A percentile compares a stretch with the other conserved stretches of the same genome.
These are phyloP conservation scores for Mortierella sp. DNA, from an alignment of 371 early-diverging fungal species.

Conservation along the genomic window DNA sequence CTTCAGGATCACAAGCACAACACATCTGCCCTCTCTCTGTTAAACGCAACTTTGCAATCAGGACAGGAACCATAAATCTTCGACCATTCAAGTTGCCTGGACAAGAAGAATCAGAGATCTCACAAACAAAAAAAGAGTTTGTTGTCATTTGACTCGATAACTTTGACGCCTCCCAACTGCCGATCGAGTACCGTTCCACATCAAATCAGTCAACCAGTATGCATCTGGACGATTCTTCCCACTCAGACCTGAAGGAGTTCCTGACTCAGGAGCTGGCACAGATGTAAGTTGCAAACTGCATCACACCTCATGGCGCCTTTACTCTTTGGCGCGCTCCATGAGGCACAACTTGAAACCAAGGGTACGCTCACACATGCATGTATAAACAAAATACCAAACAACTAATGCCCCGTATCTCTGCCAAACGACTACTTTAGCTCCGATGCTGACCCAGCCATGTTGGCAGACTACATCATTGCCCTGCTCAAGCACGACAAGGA, in stretches of 20 bases:
- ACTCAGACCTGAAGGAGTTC: slow-evolving; percentile 60
- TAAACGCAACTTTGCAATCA: not conserved
- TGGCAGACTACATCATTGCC: slow-evolving; percentile 87
- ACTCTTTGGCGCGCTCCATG: not conserved
- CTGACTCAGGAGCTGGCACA: slow-evolving; percentile 64
- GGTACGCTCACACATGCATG: not conserved
- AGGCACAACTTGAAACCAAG: not conserved
- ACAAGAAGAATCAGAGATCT: not conserved
- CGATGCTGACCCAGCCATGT: slow-evolving; percentile 84
- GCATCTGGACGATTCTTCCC: slow-evolving; percentile 36
- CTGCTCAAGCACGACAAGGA: slow-evolving; percentile 78
- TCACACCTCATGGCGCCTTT: not conserved
- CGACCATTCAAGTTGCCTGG: not conserved
- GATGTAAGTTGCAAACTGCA: slow-evolving; percentile 59
- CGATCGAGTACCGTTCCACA: not conserved
- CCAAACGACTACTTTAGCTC: slow-evolving; percentile 62
- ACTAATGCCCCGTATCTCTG: slow-evolving; percentile 10
- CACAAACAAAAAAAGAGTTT: not conserved
- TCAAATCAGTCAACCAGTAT: slow-evolving; percentile 19
- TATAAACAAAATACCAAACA: not conserved
- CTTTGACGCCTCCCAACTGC: not conserved
- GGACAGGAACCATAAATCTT: not conserved
- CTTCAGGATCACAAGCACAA: not conserved
- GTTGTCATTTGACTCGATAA: not conserved
- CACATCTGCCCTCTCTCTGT: not conserved